These are phyloP conservation scores for Sporothrix dimorphospora DNA, from an alignment of 2,329 filamentous ascomycete species.

Conservation along the genomic window DNA sequence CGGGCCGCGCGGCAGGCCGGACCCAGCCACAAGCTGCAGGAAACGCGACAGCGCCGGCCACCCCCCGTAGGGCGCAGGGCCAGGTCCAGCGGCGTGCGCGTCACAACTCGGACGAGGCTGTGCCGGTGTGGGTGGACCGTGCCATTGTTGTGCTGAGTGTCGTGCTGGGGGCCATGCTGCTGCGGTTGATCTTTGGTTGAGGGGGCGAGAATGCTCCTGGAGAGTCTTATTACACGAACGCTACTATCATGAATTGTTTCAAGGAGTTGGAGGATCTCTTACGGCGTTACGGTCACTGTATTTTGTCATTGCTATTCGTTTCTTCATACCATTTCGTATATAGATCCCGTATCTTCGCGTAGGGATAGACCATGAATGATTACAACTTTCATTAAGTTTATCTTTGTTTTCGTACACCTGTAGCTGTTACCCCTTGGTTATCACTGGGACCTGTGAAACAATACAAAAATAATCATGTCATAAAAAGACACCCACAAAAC, in stretches of 20 bases:
- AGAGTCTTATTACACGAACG: no score
- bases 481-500: neutral
- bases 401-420: neutral
- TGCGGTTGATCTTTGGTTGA: slow-evolving; percentile 45
- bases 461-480: neutral
- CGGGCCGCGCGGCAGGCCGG: neutral
- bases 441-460: neutral
- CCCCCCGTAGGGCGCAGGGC: neutral
- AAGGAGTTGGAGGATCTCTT: neutral
- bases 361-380: neutral
- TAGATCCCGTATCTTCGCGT: neutral
- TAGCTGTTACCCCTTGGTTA: neutral
- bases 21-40: neutral
- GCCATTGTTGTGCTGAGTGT: slow-evolving; percentile 74
- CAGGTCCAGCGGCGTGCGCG: slow-evolving; percentile 14
- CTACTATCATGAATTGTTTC: neutral
- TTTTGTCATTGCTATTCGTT: no score
- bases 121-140: slow-evolving; percentile 78
- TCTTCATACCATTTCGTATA: neutral
- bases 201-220: neutral
- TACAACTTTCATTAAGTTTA: neutral
- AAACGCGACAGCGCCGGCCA: slow-evolving; percentile 38
- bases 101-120: slow-evolving; percentile 48
- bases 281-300: neutral
- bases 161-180: slow-evolving; percentile 70